phyloP scores from a whole-genome alignment of 441 rosid species.

The Gossypium davidsonii region DNA sequence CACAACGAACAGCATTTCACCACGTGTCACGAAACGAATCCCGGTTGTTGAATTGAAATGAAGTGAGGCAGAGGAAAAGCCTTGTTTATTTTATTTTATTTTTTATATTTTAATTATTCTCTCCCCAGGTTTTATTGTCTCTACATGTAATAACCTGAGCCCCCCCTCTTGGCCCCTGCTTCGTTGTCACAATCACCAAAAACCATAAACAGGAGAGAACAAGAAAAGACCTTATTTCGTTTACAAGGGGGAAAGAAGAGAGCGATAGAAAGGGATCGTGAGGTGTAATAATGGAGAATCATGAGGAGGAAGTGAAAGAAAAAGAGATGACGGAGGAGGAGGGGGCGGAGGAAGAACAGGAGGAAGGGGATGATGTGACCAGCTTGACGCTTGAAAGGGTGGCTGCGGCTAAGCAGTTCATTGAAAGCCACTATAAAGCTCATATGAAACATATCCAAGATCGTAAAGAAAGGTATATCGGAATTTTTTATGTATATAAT shows the following conservation, averaged over 20 bases:
- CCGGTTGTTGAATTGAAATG: constrained; percentile 2
- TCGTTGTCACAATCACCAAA: constrained; percentile 31
- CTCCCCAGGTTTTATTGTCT: constrained; percentile 6
- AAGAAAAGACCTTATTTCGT: constrained; percentile 2
- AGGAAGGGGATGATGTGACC: constrained; percentile 51
- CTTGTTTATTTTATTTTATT: background rate
- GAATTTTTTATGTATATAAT: background rate
- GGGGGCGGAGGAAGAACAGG: constrained; percentile 29
- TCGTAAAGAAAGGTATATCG: constrained; percentile 63
- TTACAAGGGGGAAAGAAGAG: constrained; percentile 12
- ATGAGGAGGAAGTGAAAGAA: constrained; percentile 6
- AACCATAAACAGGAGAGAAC: constrained; percentile 12
- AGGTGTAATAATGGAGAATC: constrained; percentile 6
- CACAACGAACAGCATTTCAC: background rate
- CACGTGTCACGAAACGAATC: constrained; percentile 22
- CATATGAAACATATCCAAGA: constrained; percentile 83
- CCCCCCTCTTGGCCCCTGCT: constrained; percentile 8
- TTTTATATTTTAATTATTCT: background rate
- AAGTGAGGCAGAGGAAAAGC: background rate
- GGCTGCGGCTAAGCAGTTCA: constrained; percentile 86
- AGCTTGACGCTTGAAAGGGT: constrained; percentile 77
- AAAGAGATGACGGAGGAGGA: constrained; percentile 14
- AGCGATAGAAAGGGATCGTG: background rate
- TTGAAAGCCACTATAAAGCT: constrained; percentile 78
- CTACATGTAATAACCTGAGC: constrained; percentile 19